A percentile compares a stretch with the other conserved stretches of the same genome.
phyloP scores from a whole-genome alignment of 257 asterid species.

The Nicotiana tomentosiformis region DNA sequence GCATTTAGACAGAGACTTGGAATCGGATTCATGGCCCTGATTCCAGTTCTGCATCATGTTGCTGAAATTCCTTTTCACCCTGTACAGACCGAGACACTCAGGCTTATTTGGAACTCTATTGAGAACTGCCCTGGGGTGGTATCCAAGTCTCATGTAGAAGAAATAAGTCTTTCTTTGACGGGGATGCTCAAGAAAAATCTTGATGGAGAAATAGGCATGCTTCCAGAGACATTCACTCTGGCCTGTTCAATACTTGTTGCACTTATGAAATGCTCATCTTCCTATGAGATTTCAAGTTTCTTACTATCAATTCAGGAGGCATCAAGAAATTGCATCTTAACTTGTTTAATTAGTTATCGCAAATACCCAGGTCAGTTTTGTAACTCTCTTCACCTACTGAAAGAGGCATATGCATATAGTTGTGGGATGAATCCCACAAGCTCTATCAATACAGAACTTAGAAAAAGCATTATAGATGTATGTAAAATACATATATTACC shows the following conservation, averaged over 20 bases:
- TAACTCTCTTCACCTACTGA: conserved; percentile 78
- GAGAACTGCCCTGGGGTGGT: conserved; percentile 68
- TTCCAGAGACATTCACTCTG: conserved; percentile 69
- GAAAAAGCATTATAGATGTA: conserved; percentile 37
- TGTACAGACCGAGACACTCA: conserved; percentile 53
- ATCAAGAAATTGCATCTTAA: conserved; percentile 43
- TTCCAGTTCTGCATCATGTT: conserved; percentile 66
- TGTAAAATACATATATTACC: conserved; percentile 56
- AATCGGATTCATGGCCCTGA: conserved; percentile 73
- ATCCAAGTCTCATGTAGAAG: conserved; percentile 56
- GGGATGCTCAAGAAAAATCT: conserved; percentile 60
- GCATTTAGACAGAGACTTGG: conserved; percentile 73
- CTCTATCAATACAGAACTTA: conserved; percentile 35
- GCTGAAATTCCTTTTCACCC: conserved; percentile 85
- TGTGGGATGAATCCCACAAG: conserved; percentile 26
- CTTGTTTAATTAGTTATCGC: conserved; percentile 39
- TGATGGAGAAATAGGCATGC: conserved; percentile 63
- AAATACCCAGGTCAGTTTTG: conserved; percentile 45
- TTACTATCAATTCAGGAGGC: conserved; percentile 49
- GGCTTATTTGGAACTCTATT: conserved; percentile 62
- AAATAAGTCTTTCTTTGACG: conserved; percentile 50
- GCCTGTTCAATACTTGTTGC: conserved; percentile 68
- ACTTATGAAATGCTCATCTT: conserved; percentile 65
- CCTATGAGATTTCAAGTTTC: conserved; percentile 51
- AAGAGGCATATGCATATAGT: conserved; percentile 68